Evolutionary conservation across 176 grass and related monocot species (phyloP).

Genomic region (maize (Zea mays)): DNA sequence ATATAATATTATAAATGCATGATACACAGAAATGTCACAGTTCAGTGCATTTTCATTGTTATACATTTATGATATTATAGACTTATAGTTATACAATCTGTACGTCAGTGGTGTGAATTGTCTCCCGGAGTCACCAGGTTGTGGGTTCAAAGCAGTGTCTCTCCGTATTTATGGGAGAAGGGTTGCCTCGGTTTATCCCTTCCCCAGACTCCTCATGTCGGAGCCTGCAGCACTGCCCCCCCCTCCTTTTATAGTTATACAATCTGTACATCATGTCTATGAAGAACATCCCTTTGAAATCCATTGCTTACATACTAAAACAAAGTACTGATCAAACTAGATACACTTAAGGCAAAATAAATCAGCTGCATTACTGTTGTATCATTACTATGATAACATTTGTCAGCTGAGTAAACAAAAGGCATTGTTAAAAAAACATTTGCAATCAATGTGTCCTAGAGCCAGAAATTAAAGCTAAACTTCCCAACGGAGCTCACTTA

Average conservation of each 20-base stretch:
- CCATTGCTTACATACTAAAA: background rate
- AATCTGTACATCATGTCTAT: background rate
- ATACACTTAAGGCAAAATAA: background rate
- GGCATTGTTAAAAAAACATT: slow-evolving; percentile 8
- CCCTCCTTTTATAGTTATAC: background rate
- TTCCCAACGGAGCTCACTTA: background rate
- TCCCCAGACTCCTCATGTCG: too few species aligned
- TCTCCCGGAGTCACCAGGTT: too few species aligned
- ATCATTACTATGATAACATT: background rate
- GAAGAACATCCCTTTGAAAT: background rate
- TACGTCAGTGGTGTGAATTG: too few species aligned
- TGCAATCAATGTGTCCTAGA: background rate
- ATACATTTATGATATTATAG: background rate
- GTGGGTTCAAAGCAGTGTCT: too few species aligned
- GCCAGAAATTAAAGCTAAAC: background rate
- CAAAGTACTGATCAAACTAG: background rate
- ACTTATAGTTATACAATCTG: background rate
- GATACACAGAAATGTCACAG: background rate
- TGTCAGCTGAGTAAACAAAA: background rate
- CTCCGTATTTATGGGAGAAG: too few species aligned
- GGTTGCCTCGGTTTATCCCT: too few species aligned
- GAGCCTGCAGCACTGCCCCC: too few species aligned
- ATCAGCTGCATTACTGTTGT: background rate
- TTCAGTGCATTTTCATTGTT: background rate
- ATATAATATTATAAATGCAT: background rate